Conservation (phyloP, 768 basidiomycete genomes). For the Pulveroboletus frians region DNA sequence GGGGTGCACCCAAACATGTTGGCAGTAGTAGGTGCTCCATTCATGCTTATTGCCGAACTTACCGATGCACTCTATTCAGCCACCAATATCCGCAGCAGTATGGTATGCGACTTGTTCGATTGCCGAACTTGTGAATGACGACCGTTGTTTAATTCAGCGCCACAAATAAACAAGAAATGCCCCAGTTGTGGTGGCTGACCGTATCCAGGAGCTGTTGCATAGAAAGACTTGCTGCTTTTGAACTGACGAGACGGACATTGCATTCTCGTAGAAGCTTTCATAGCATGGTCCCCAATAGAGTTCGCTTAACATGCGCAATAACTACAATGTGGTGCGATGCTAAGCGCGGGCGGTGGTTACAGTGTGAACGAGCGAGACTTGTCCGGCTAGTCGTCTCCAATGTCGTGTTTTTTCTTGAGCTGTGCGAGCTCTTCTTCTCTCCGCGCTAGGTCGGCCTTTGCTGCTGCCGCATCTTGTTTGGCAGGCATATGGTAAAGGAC, state of each 20-base stretch:
- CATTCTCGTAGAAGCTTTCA: not conserved
- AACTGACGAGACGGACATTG: conserved; percentile 3
- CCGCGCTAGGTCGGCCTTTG: conserved; percentile 86
- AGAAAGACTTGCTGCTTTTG: conserved; percentile 3
- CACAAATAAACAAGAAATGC: conserved; percentile 56
- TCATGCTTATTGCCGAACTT: conserved; percentile 3
- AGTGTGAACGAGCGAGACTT: conserved; percentile 9
- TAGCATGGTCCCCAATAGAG: not conserved
- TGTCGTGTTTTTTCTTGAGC: conserved; percentile 82
- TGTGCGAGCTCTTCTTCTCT: conserved; percentile 86
- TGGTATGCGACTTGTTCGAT: conserved; percentile 32
- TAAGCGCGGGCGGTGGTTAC: conserved; percentile 2
- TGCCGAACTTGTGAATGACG: not conserved
- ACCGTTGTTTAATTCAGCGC: conserved; percentile 36
- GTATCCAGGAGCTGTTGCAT: not conserved
- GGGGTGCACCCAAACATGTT: conserved; percentile 51
- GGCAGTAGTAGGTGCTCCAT: conserved; percentile 57
- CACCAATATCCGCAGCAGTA: conserved; percentile 66
- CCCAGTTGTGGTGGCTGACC: conserved; percentile 34
- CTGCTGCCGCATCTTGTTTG: conserved; percentile 91
- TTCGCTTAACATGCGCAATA: conserved; percentile 9
- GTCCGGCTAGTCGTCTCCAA: conserved; percentile 62
- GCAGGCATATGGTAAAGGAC: conserved; percentile 97
- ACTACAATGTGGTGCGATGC: conserved; percentile 1
- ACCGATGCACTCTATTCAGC: conserved; percentile 28